Evolutionary conservation across 2,329 filamentous ascomycete species (phyloP), one percentile per base, ranked within the genome.

Genomic region (Apiospora saccharicola): DNA sequence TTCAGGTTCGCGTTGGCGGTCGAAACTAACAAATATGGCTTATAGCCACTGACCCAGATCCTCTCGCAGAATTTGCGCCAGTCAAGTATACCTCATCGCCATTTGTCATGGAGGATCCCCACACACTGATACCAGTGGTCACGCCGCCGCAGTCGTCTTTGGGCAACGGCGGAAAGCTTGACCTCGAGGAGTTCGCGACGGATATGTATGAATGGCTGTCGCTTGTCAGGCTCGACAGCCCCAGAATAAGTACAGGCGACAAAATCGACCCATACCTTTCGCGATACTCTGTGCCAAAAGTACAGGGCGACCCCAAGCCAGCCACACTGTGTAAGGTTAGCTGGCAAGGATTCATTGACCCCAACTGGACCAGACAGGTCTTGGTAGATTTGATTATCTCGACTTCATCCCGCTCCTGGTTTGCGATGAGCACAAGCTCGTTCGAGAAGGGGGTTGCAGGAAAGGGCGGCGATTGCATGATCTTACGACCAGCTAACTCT

Each of bases 161-260:
- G 57, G 75, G 81, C 67, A 74, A 79, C 1, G 76, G 82, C 47
- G 84, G 85, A 51, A 80, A 82, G 70, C 82, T 85, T 57, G 86
- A 88, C 10, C 84, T 93, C 47, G 90, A 93, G 72, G 90, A 94
- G 30, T 87, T 87, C 73, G 88, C 89, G 1, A 85, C 87, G 0
- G 90, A 91, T 24, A 79, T 92, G 16, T 90, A 95, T 75, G 94
- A 96, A 82, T 96, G 92, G 91, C 79, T 96, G 0, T 91, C 91
- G 2, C 82, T 97, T n/a, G 79, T 92, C 6, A 86, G 88, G 14
- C 85, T 95, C 0, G 82, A 85, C 13, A 94, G 92, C 71, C 90
- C 91, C n/a, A 86, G 93, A 34, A 79, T 95, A 24, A 77, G 81
- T 14, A 79, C 82, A 4, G 79, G 79, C 13, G 92, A 95, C 80